Percentiles rank a stretch among this genome's conserved stretches.
These are phyloP conservation scores for Xylaria telfairii DNA, from an alignment of 495 filamentous ascomycete species.

Conservation along the genomic window DNA sequence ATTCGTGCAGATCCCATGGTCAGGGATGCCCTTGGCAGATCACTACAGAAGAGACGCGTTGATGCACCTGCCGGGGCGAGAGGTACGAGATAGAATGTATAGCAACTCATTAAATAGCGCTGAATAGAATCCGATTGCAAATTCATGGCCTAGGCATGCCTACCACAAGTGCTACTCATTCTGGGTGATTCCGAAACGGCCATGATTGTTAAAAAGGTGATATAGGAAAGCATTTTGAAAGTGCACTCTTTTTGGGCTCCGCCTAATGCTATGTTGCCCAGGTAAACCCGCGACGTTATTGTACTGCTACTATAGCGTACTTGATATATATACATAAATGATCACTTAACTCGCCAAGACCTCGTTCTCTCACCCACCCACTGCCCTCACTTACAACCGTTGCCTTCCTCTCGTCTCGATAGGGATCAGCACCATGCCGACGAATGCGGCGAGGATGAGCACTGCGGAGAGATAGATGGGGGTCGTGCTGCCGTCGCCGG, in stretches of 20 bases:
- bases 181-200: background rate
- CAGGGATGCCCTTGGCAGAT: slow-evolving; percentile 70
- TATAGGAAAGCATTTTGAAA: background rate
- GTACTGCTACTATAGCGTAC: background rate
- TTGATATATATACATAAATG: background rate
- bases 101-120: background rate
- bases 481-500: slow-evolving; percentile 67
- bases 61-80: slow-evolving; percentile 62
- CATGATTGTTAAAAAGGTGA: background rate
- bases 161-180: background rate
- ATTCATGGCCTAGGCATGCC: background rate
- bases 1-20: slow-evolving; percentile 77
- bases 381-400: slow-evolving; percentile 55
- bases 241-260: background rate
- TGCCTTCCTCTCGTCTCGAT: slow-evolving; percentile 77
- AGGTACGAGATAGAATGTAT: slow-evolving; percentile 42
- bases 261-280: slow-evolving; percentile 11
- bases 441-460: slow-evolving; percentile 70
- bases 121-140: background rate
- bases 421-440: slow-evolving; percentile 68
- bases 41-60: slow-evolving; percentile 62
- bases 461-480: slow-evolving; percentile 77
- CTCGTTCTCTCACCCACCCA: background rate
- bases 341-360: background rate
- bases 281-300: background rate